Evolutionary conservation across 192 early-diverging fungal species (phyloP).

Genomic region (Coemansia sp.): DNA sequence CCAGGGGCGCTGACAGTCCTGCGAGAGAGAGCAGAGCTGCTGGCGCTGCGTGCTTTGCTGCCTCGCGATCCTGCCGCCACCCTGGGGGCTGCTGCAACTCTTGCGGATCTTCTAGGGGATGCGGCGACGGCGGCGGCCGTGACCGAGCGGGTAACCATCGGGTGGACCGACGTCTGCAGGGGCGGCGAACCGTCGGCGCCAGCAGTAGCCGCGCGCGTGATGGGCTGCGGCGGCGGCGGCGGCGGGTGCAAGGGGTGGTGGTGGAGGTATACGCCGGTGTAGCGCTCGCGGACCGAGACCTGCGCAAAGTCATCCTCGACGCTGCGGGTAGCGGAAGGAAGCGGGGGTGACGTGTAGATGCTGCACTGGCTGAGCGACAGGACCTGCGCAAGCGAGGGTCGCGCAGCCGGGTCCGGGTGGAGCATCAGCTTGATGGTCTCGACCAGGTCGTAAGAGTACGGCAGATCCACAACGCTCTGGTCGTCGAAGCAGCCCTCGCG

Average conservation of each 20-base stretch:
- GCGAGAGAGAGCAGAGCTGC: conserved; percentile 31
- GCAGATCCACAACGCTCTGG: conserved; percentile 50
- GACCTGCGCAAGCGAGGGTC: conserved; percentile 60
- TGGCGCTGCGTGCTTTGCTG: not conserved
- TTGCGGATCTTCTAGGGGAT: conserved; percentile 3
- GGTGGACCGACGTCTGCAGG: conserved; percentile 4
- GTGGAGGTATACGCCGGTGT: not conserved
- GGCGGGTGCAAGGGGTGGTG: not conserved
- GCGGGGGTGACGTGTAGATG: conserved; percentile 19
- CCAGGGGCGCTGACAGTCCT: conserved; percentile 41
- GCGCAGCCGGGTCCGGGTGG: conserved; percentile 54
- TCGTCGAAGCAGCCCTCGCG: conserved; percentile 73
- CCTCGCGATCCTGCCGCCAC: conserved; percentile 1
- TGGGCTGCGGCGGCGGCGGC: conserved; percentile 6
- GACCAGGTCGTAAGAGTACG: conserved; percentile 55
- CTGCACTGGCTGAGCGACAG: conserved; percentile 42
- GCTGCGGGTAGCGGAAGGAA: conserved; percentile 6
- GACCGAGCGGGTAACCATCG: not conserved
- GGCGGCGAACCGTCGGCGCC: conserved; percentile 8
- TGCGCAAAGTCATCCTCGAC: conserved; percentile 23
- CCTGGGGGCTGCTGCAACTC: conserved; percentile 14
- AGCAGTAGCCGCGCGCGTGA: conserved; percentile 38
- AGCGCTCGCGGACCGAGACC: conserved; percentile 8
- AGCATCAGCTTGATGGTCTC: conserved; percentile 71
- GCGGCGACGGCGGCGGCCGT: conserved; percentile 4